phyloP scores from a whole-genome alignment of 2,329 filamentous ascomycete genomes.

The Chalara sp. region DNA sequence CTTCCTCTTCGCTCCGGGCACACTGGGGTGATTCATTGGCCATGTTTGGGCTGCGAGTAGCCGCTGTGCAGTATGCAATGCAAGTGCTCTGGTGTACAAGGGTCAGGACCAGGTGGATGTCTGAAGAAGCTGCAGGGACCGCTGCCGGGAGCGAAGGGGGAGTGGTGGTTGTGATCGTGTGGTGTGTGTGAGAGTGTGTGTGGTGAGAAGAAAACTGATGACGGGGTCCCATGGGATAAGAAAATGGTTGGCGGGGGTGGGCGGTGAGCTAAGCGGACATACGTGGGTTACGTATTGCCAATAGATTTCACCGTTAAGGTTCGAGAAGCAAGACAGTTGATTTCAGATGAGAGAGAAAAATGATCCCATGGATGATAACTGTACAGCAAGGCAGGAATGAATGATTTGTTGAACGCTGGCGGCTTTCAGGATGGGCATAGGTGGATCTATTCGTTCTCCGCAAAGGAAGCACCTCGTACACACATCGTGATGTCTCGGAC shows the following conservation, averaged over 20 bases:
- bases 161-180: neutral
- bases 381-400: too few relatives aligned
- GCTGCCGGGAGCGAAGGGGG: constrained; percentile 20
- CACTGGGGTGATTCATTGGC: constrained; percentile 16
- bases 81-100: constrained; percentile 24
- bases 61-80: constrained; percentile 25
- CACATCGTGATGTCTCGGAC: too few relatives aligned
- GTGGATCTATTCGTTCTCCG: too few relatives aligned
- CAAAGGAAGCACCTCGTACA: too few relatives aligned
- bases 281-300: constrained; percentile 29
- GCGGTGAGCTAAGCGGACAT: constrained; percentile 22
- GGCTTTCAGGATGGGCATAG: too few relatives aligned
- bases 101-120: neutral
- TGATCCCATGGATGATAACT: too few relatives aligned
- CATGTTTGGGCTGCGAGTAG: constrained; percentile 21
- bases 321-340: constrained; percentile 15
- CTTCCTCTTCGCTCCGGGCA: constrained; percentile 11
- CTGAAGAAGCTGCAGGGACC: constrained; percentile 23
- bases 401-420: too few relatives aligned
- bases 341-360: too few relatives aligned
- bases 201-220: neutral
- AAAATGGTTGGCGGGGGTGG: neutral
- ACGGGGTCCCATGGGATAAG: too few relatives aligned
- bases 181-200: neutral
- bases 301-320: constrained; percentile 14